Conservation (phyloP, 805 yeast species). For the Ogataea dorogensis region DNA sequence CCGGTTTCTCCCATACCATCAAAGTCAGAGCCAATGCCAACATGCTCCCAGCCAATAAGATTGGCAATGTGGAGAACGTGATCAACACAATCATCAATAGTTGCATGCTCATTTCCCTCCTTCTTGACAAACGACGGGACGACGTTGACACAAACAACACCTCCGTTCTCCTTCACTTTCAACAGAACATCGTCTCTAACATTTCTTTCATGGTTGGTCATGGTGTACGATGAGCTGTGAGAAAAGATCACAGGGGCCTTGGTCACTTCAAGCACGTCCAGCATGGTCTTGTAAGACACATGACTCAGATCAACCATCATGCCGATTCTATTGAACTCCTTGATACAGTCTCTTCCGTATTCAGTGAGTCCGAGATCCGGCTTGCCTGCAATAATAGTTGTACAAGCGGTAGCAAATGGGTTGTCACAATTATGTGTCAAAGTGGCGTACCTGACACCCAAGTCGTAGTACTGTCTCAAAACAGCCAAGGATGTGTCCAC, state of each 20-base stretch:
- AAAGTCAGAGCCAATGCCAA: conserved; percentile 52
- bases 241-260: conserved; percentile 49
- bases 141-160: conserved; percentile 50
- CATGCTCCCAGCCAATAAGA: conserved; percentile 50
- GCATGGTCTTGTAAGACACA: conserved; percentile 48
- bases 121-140: conserved; percentile 39
- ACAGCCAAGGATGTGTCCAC: conserved; percentile 49
- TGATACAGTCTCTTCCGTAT: conserved; percentile 42
- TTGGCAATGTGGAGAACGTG: conserved; percentile 44
- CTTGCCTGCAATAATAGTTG: conserved; percentile 44
- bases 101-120: conserved; percentile 25
- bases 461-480: conserved; percentile 45
- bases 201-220: conserved; percentile 44
- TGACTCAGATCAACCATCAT: conserved; percentile 54
- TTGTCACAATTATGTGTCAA: conserved; percentile 57
- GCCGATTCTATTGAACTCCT: conserved; percentile 52
- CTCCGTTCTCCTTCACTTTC: conserved; percentile 40
- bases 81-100: conserved; percentile 48
- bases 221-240: conserved; percentile 44
- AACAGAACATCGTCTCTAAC: conserved; percentile 47
- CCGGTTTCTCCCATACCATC: conserved; percentile 47
- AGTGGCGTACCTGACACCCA: conserved; percentile 55
- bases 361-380: conserved; percentile 44
- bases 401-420: conserved; percentile 57
- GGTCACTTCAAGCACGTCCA: conserved; percentile 40